Base-by-base conservation (phyloP, 108 stramenopile species). In the Skeletonema grethae region DNA sequence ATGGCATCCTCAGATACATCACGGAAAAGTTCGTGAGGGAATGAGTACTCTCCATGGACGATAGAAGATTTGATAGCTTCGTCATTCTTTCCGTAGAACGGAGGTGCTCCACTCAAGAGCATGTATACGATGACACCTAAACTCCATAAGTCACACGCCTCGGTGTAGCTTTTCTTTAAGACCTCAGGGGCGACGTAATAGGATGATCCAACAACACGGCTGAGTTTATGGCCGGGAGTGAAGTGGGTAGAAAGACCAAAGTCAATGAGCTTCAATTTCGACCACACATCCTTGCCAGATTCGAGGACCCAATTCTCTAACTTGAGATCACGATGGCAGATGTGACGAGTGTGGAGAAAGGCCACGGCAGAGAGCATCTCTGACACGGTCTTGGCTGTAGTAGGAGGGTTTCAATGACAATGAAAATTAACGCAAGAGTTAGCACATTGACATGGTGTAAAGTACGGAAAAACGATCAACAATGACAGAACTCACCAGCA, bases 171-270 rank as follows among this genome's bases (percentile, higher is more conserved):
- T 65, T 97, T 97, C 84, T 95, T 95, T 55, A 99, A 70, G 24
- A 98, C 97, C 85, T 99, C 98, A 7, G 99, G 99, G 13, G 97
- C 97, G 22, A 98, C 96, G 63, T 96, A 97, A 85, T 98, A 98
- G 10, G 94, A 88, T 15, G 96, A 96, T 29, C 98, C 98, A 7
- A 97, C 96, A 7, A 95, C 95, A 61, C 94, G 89, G 60, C 86
- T 89, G 25, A 95, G 78, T 65, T 91, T 71, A 74, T 95, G 90
- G 30, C 94, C 91, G 22, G 88, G 87, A 31, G 86, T 86, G 77
- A 90, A 96, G 79, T 96, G 95, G 9, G 92, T 94, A 0, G 80
- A 82, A 30, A 87, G 64, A 56, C 89, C 89, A 70, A 85, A 90
- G 57, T 89, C 88, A 62, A 89, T 87, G 16, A 89, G 46, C 46